A percentile compares a stretch with the other conserved stretches of the same genome.
Conservation (phyloP, 805 yeast species). For the Lachancea lanzarotensis region DNA sequence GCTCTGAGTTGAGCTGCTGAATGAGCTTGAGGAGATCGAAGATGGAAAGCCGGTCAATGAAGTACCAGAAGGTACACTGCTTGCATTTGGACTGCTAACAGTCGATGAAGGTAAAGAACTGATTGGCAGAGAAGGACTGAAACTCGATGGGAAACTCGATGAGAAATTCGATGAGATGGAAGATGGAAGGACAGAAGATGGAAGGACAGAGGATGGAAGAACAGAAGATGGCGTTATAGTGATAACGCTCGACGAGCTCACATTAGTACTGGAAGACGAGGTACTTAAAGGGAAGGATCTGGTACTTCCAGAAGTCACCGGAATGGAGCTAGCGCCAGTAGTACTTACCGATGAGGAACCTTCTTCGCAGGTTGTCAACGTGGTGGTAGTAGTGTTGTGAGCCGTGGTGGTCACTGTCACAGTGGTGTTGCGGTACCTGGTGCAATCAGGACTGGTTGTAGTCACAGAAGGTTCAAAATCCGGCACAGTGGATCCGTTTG, state of each 20-base stretch:
- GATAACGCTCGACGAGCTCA: neutral
- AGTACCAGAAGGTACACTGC: too few species aligned
- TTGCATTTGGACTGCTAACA: too few species aligned
- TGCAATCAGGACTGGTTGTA: neutral
- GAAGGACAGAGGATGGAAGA: too few species aligned
- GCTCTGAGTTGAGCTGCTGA: neutral
- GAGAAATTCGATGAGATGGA: too few species aligned
- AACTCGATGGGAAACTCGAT: too few species aligned
- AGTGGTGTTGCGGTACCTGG: constrained; percentile 3
- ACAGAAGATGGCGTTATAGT: neutral
- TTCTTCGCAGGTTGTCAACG: constrained; percentile 3
- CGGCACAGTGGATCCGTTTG: constrained; percentile 15
- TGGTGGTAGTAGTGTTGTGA: constrained; percentile 2
- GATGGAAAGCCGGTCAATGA: too few species aligned
- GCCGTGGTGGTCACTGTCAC: constrained; percentile 1
- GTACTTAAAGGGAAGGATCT: neutral
- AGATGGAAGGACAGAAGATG: too few species aligned
- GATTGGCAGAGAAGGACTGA: too few species aligned
- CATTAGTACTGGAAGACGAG: neutral
- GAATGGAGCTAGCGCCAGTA: neutral
- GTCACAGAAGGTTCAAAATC: constrained; percentile 13
- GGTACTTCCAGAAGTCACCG: neutral
- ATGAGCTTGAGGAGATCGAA: neutral
- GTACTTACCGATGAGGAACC: neutral
- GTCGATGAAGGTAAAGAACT: too few species aligned